Base-by-base conservation (phyloP, 1,284 basidiomycete species). In the Chiua sp. region DNA sequence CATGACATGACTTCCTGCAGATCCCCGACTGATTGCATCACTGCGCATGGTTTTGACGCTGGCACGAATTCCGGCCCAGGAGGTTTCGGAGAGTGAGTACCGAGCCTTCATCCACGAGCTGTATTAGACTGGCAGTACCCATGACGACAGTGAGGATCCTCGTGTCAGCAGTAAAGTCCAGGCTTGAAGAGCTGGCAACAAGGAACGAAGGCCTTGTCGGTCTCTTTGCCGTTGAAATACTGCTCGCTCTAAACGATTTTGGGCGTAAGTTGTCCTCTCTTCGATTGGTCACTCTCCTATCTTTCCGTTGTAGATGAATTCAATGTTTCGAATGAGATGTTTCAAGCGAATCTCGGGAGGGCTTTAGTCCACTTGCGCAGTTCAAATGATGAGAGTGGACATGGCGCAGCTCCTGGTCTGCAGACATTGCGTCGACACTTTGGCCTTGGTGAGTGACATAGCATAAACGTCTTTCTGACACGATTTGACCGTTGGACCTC, bases 221-320 rank as follows among this genome's bases (percentile, higher is more conserved):
- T 37, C 56, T 51, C 12, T 58, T 73, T 7, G 66, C 70, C 12
- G 60, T 66, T 3, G 70, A 74, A 32, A 51, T 63, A 51, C 47
- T 56, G 2, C 59, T 74, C 35, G 46, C 55, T 1, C 33, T 74
- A 0, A 65, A 59, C 7, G 16, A 61, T 12, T 4, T 6, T 6
- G 10, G 10, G 47, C 20, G 72, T 65, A 55, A 2, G 59, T 1
- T 4, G 2, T 7, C 44, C 20, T 5, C 23, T 18, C 11, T 30
- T 39, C 2, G n/a, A 46, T 20, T 8, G 1, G 26, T 33, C 22
- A 15, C 4, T n/a, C 33, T 23, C 4, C 46, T 6, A 7, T 8
- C 30, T 1, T 13, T 23, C 2, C 22, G 50, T 32, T 22, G 10
- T 28, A 68, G 69, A 49, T 0, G 46, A 47, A 53, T 32, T 64